These are phyloP conservation scores for Exophiala viscosa DNA, from an alignment of 2,329 filamentous ascomycete species.

Conservation along the genomic window DNA sequence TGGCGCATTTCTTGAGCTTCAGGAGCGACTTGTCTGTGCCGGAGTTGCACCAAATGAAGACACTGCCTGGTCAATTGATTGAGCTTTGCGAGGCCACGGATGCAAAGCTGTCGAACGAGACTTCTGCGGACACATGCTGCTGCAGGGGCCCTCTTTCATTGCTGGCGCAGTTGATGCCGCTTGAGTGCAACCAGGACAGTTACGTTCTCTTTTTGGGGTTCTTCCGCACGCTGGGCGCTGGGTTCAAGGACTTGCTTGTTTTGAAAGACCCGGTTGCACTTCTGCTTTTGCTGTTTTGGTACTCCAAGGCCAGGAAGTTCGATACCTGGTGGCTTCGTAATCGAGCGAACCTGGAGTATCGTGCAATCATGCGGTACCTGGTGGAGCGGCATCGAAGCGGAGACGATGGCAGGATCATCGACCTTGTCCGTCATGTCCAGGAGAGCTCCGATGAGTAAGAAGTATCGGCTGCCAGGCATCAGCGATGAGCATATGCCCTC, in stretches of 20 bases:
- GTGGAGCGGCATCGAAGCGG: slow-evolving; percentile 31
- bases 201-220: not conserved
- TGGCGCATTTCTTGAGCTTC: not conserved
- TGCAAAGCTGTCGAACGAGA: too few species aligned
- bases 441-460: not conserved
- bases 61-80: not conserved
- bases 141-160: not conserved
- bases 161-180: slow-evolving; percentile 1
- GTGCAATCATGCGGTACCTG: slow-evolving; percentile 45
- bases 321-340: slow-evolving; percentile 48
- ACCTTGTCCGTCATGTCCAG: not conserved
- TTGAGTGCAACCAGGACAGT: not conserved
- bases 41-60: not conserved
- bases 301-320: not conserved
- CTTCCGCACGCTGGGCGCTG: not conserved
- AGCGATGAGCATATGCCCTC: not conserved
- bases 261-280: slow-evolving; percentile 1
- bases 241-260: slow-evolving; percentile 3
- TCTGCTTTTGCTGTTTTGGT: not conserved
- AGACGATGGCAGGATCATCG: slow-evolving; percentile 28
- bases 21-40: not conserved
- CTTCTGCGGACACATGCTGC: not conserved
- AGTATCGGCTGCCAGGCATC: not conserved
- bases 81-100: not conserved
- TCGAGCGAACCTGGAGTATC: slow-evolving; percentile 46